A percentile compares a stretch with the other conserved stretches of the same genome.
Evolutionary conservation across 1,139 yeast genomes (phyloP).

Genomic region (Magnusiomyces fungicola): DNA sequence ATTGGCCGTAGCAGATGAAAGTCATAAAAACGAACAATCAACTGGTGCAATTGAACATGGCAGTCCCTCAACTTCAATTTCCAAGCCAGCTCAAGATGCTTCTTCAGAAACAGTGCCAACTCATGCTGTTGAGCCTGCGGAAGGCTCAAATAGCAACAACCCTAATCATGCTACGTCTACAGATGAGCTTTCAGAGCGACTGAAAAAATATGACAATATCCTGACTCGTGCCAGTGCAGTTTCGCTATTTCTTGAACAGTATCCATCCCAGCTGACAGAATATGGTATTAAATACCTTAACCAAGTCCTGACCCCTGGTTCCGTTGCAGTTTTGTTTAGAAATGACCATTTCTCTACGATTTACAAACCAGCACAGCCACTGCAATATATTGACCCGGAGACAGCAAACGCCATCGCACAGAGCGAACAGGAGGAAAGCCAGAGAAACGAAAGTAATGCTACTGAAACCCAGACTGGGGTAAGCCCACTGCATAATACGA

Average conservation of each 20-base stretch:
- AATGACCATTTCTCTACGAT: constrained; percentile 80
- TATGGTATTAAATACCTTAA: constrained; percentile 46
- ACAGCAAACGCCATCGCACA: too few species aligned
- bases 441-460: too few species aligned
- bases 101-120: background rate
- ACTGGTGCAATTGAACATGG: background rate
- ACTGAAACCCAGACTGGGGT: too few species aligned
- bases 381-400: too few species aligned
- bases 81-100: background rate
- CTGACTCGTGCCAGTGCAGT: constrained; percentile 18
- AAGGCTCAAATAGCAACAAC: background rate
- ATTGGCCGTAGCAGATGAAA: background rate
- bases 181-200: background rate
- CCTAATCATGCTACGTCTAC: background rate
- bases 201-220: background rate
- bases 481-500: too few species aligned
- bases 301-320: constrained; percentile 38
- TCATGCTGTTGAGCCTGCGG: background rate
- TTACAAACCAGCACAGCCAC: constrained; percentile 39
- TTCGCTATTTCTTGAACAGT: constrained; percentile 41
- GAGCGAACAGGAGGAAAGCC: too few species aligned
- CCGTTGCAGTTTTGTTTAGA: constrained; percentile 64
- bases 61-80: background rate
- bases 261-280: constrained; percentile 65
- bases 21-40: background rate